Evolutionary conservation across 169 alveolate species (phyloP).

Genomic region (Perkinsus chesapeaki): DNA sequence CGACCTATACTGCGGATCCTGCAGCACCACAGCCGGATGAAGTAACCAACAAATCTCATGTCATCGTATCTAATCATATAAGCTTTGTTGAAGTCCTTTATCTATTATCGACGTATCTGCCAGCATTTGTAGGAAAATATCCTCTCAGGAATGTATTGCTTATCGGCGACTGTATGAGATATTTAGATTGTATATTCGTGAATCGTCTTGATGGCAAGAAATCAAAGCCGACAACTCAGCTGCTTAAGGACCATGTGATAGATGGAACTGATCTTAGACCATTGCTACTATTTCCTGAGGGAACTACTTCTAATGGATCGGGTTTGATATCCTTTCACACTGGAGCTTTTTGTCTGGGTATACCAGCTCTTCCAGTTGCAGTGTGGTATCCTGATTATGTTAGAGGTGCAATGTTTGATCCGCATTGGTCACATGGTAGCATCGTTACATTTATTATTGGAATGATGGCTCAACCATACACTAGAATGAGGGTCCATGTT

Average conservation of each 20-base stretch:
- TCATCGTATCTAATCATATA: not conserved
- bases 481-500: not conserved
- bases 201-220: not conserved
- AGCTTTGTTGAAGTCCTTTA: not conserved
- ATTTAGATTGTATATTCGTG: not conserved
- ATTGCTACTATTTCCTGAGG: constrained; percentile 62
- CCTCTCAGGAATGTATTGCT: not conserved
- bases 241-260: not conserved
- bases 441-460: not conserved
- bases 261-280: not conserved
- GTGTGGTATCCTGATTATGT: not conserved
- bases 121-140: not conserved
- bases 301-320: constrained; percentile 60
- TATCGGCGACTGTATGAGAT: not conserved
- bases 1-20: not conserved
- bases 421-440: not conserved
- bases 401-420: not conserved
- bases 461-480: not conserved
- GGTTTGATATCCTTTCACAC: constrained; percentile 48
- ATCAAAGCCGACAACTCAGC: not conserved
- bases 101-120: not conserved
- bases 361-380: constrained; percentile 39
- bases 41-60: not conserved
- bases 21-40: not conserved
- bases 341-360: constrained; percentile 57